Conservation (phyloP, 352 stramenopile species). For the Globisporangium nunn region DNA sequence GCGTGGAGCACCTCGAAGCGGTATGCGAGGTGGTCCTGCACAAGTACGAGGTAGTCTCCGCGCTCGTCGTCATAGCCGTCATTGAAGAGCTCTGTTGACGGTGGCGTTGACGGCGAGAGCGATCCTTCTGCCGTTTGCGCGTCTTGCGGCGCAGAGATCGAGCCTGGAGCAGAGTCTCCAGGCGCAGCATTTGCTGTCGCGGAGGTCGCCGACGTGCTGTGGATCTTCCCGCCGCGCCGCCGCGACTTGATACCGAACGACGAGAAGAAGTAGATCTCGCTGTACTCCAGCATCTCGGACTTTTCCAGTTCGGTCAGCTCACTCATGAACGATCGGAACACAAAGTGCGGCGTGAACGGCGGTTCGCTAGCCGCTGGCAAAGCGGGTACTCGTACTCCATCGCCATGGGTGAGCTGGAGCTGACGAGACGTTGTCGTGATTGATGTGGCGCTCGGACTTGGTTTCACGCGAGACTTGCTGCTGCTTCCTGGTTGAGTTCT, state of each 20-base stretch:
- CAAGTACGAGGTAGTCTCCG: slow-evolving; percentile 94
- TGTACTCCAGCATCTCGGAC: slow-evolving; percentile 40
- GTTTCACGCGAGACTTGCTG: slow-evolving; percentile 18
- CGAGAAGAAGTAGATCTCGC: slow-evolving; percentile 46
- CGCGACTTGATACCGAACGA: slow-evolving; percentile 24
- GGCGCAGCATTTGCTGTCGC: background rate
- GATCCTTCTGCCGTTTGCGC: background rate
- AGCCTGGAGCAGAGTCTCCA: background rate
- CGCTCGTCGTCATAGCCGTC: slow-evolving; percentile 95
- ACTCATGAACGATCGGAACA: slow-evolving; percentile 3
- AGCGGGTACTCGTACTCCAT: background rate
- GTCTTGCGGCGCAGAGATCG: background rate
- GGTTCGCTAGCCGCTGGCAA: slow-evolving; percentile 15
- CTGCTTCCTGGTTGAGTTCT: slow-evolving; percentile 2
- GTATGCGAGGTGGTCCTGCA: slow-evolving; percentile 91
- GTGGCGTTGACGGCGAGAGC: background rate
- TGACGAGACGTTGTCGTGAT: background rate
- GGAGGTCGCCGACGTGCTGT: slow-evolving; percentile 5
- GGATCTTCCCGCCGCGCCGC: slow-evolving; percentile 25
- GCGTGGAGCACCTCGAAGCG: slow-evolving; percentile 92
- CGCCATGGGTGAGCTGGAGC: background rate
- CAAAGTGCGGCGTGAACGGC: slow-evolving; percentile 21
- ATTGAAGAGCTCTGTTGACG: slow-evolving; percentile 55
- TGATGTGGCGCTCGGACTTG: slow-evolving; percentile 1
- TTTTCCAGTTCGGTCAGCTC: slow-evolving; percentile 47